Evolutionary conservation across 1,139 yeast species (phyloP).

Genomic region (Candida sp.): DNA sequence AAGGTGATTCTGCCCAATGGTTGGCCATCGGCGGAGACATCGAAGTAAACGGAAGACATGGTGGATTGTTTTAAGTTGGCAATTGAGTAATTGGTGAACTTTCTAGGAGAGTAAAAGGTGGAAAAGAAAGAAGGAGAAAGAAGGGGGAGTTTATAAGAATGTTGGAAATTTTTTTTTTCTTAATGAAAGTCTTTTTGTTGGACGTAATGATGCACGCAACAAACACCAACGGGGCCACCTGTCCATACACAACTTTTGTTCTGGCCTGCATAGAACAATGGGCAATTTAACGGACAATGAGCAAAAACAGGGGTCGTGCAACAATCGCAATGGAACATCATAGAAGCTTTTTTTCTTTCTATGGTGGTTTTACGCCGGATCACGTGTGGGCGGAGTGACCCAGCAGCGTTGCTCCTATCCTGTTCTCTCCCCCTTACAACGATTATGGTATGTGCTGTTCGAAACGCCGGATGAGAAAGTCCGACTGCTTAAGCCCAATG

Average conservation of each 20-base stretch:
- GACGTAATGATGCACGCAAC: neutral
- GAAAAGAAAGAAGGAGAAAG: constrained; percentile 26
- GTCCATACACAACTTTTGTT: neutral
- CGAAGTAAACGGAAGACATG: constrained; percentile 76
- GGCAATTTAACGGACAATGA: neutral
- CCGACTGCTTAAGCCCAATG: too few species aligned
- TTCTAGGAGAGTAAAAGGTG: neutral
- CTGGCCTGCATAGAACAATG: neutral
- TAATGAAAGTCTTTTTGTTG: neutral
- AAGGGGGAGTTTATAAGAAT: constrained; percentile 1
- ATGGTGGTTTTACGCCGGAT: neutral
- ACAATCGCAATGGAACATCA: neutral
- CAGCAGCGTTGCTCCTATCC: neutral
- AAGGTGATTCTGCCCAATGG: constrained; percentile 38
- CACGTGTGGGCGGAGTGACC: neutral
- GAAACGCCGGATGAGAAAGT: too few species aligned
- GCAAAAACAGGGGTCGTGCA: neutral
- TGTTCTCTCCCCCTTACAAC: neutral
- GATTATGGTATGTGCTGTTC: neutral
- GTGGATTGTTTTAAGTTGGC: constrained; percentile 9
- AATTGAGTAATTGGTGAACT: neutral
- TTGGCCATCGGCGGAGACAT: constrained; percentile 68
- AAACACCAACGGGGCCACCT: neutral
- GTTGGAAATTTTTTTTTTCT: neutral
- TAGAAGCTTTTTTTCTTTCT: neutral